These are phyloP conservation scores for Cyberlindnera subsufficiens DNA, from an alignment of 805 yeast species.

Conservation along the genomic window DNA sequence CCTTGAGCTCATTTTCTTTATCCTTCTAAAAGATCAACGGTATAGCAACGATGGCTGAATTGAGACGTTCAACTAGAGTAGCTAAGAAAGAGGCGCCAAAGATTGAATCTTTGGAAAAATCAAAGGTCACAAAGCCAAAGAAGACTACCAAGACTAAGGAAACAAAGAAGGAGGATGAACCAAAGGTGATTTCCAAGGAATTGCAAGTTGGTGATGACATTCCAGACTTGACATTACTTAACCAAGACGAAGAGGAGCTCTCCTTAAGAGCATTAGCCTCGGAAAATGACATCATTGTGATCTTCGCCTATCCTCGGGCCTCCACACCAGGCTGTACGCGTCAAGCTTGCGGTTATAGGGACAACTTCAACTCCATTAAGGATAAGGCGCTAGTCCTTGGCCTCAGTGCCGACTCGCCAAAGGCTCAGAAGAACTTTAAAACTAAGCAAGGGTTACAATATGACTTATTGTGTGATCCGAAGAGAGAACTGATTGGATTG, in stretches of 20 bases:
- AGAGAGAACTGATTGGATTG: constrained; percentile 56
- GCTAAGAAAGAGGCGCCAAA: constrained; percentile 15
- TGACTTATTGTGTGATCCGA: constrained; percentile 72
- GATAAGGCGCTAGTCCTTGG: constrained; percentile 66
- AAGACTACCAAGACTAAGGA: constrained; percentile 1
- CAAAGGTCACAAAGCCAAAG: constrained; percentile 22
- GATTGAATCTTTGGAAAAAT: constrained; percentile 8
- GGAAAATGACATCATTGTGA: constrained; percentile 40
- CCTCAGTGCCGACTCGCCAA: constrained; percentile 74
- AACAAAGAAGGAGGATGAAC: neutral
- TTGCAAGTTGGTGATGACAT: constrained; percentile 54
- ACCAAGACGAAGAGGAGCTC: constrained; percentile 66
- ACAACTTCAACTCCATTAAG: constrained; percentile 47
- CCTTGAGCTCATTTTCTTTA: too few relatives aligned
- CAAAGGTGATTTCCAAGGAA: constrained; percentile 5
- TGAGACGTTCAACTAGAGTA: constrained; percentile 14
- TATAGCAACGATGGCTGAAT: constrained; percentile 13
- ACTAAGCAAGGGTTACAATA: constrained; percentile 69
- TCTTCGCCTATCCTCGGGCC: constrained; percentile 85
- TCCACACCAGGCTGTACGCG: constrained; percentile 95
- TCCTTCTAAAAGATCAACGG: neutral
- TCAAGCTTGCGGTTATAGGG: constrained; percentile 87
- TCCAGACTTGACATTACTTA: constrained; percentile 56
- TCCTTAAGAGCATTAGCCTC: constrained; percentile 37
- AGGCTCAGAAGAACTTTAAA: constrained; percentile 71